A percentile compares a stretch with the other conserved stretches of the same genome.
Evolutionary conservation across 257 asterid species (phyloP).

Genomic region (Linaria vulgaris): DNA sequence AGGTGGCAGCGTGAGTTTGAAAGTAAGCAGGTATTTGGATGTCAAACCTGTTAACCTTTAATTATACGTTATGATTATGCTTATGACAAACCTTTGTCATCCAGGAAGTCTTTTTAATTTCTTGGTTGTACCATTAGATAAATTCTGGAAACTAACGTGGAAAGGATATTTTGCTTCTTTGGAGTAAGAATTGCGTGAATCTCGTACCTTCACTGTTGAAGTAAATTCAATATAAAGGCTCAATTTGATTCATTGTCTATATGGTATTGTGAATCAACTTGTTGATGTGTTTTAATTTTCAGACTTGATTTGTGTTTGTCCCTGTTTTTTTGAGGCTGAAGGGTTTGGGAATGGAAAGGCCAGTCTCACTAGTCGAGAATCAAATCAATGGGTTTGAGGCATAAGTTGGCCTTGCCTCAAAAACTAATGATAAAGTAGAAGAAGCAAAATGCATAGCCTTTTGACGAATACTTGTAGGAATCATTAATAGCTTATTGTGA

Average conservation of each 20-base stretch:
- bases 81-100: constrained; percentile 15
- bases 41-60: constrained; percentile 17
- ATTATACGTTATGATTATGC: constrained; percentile 8
- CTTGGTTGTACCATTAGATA: not conserved
- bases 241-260: too few species aligned
- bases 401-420: not conserved
- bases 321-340: constrained; percentile 1
- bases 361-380: not conserved
- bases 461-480: not conserved
- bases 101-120: constrained; percentile 1
- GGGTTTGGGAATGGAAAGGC: constrained; percentile 8
- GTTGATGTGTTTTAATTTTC: too few species aligned
- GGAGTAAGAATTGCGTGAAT: constrained; percentile 6
- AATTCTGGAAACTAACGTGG: constrained; percentile 12
- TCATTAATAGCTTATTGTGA: not conserved
- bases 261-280: constrained; percentile 1
- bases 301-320: not conserved
- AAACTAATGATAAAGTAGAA: not conserved
- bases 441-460: not conserved
- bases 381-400: constrained; percentile 4
- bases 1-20: constrained; percentile 98
- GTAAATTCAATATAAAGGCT: not conserved
- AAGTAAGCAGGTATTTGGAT: constrained; percentile 74
- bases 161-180: constrained; percentile 10
- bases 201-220: constrained; percentile 3